Percentiles rank a stretch among this genome's conserved stretches.
phyloP scores from a whole-genome alignment of 345 rosid genomes.

The Lumnitzera racemosa region DNA sequence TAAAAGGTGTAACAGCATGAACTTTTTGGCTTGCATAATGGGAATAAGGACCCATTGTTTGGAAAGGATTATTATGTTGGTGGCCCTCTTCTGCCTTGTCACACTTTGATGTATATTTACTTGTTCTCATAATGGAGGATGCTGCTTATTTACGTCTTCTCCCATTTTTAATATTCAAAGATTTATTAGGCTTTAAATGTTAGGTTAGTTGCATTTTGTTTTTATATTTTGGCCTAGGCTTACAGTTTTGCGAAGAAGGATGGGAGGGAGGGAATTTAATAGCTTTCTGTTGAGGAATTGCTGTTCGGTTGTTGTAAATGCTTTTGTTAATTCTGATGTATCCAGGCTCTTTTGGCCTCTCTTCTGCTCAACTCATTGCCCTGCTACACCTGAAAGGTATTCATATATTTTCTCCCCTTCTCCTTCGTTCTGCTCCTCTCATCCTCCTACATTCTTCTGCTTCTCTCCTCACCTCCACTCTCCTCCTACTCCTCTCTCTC shows the following conservation, averaged over 20 bases:
- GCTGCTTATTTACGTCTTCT: no score
- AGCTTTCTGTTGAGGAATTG: no score
- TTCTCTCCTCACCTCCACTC: not conserved
- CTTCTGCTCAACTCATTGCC: not conserved
- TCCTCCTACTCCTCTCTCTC: not conserved
- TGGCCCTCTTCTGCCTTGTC: slow-evolving; percentile 2
- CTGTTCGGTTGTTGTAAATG: no score
- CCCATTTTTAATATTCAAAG: no score
- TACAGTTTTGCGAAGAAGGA: no score
- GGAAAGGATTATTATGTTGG: slow-evolving; percentile 5
- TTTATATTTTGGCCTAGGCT: no score
- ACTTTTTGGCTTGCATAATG: slow-evolving; percentile 1
- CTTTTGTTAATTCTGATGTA: slow-evolving; percentile 10
- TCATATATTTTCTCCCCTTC: not conserved
- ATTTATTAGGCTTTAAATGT: no score
- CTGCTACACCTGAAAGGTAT: not conserved
- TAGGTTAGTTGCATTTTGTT: no score
- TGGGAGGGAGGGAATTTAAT: no score
- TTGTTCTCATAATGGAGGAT: not conserved
- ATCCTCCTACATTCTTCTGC: not conserved
- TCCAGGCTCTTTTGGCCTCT: slow-evolving; percentile 9
- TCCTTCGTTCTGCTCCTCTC: not conserved
- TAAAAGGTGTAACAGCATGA: not conserved
- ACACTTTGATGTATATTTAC: slow-evolving; percentile 10
- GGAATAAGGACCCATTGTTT: not conserved